Base-by-base conservation (phyloP, 148 eudicot genomes). In the Tetragonia tetragonoides region DNA sequence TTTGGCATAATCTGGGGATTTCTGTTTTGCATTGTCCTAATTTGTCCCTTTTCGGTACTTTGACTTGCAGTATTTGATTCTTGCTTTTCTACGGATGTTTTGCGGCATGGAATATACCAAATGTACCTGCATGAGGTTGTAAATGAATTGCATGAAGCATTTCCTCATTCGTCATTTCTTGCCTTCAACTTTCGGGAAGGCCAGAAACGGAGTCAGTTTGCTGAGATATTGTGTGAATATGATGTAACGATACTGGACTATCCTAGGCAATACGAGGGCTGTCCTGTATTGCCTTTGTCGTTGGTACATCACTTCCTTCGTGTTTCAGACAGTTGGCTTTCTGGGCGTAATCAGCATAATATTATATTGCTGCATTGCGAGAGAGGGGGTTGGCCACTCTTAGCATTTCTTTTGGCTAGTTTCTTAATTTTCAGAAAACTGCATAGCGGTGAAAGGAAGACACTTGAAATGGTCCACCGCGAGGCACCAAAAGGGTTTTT, bases 131-230 rank as follows among this genome's bases (percentile, higher is more conserved):
- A 88, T 64, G 99, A 93, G 84, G 89, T 90, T 73, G 80, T 91
- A 67, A 90, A 83, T 74, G 99, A 93, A 75, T 79, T 96, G 82
- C 95, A 88, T 57, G 99, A 96, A 80, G 87, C 85, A 63, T 93
- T 93, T 76, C 92, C 97, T 0, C 87, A 86, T 51, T 93, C 99
- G n/a, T 91, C 98, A 9, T 93, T 96, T 86, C 98, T 96, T 51
- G 99, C 98, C 38, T 90, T 96, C 79, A 96, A 96, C 84, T 96
- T 96, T 71, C 90, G 99, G 56, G 97, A 96, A 88, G 99, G 99
- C n/a, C 97, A 90, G 89, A 96, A 90, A 68, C 87, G 81, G 79
- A 96, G 98, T 86, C 86, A 85, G 63, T 93, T 96, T 89, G 97
- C 99, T 3, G 90, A 93, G 78, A 88, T 92, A 76, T 82, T 96